Evolutionary conservation across 73 alveolate species (phyloP), one percentile per base, ranked within the genome.

Genomic region (Tetrahymena elliotti): DNA sequence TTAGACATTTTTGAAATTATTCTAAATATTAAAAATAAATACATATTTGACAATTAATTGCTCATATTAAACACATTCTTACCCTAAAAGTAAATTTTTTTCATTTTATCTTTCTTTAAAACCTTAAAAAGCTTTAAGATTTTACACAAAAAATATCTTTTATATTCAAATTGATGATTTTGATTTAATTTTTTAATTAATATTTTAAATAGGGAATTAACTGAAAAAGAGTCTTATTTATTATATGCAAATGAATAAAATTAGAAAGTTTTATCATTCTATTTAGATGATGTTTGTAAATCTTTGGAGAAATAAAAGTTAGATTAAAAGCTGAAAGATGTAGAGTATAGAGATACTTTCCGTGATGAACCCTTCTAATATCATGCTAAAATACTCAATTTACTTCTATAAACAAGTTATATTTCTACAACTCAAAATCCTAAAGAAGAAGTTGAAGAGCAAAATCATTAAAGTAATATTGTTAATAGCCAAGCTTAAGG

Each of bases 351-450:
- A 92, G 96, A 94, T 92, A 94, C 96, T 47, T 94, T 88, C 83
- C 54, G 96, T 84, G 96, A 94, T 52, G 96, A 94, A 13, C 96
- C 96, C 31, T 94, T 94, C 35, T 88, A 41, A 31, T 94, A 84
- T 88, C 96, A 94, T n/a, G 53, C 34, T 37, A 24, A 84, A 39
- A 52, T 94, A 33, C 39, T 94, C 9, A 94, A 94, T 33, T 18
- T 94, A n/a, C 93, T 94, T 3, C 84, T 94, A 33, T 88, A 94
- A n/a, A 94, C 95, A 33, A 94, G 95, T 34, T 94, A 84, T 24
- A 88, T 84, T 33, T 52, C 93, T 20, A 18, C 94, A 88, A 84
- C 27, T 94, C 9, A 38, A 31, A 83, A 52, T 24, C 18, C 53
- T 34, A 94, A 94, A 35, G 96, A 94, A 88, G 68, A 41, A 36